These are phyloP conservation scores for Ceratocystis alfenasii DNA, from an alignment of 2,329 filamentous ascomycete species.

Conservation along the genomic window DNA sequence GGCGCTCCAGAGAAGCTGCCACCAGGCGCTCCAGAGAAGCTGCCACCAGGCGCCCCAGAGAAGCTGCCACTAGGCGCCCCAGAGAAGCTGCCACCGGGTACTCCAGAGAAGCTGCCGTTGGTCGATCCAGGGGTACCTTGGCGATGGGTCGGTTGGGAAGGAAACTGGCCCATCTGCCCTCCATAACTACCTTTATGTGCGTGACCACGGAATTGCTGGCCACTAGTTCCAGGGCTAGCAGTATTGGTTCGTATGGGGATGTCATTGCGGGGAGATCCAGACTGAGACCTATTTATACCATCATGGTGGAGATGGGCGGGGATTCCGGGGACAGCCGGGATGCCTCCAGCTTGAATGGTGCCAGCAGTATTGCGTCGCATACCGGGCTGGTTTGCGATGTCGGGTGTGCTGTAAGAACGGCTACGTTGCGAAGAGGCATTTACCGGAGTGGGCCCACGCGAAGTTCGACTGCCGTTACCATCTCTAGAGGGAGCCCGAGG, in stretches of 20 bases:
- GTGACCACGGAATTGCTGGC: slow-evolving; percentile 41
- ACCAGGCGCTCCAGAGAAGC: slow-evolving; percentile 28
- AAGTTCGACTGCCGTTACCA: slow-evolving; percentile 38
- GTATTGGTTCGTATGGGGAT: slow-evolving; percentile 57
- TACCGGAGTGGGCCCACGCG: slow-evolving; percentile 54
- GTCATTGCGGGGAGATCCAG: slow-evolving; percentile 61
- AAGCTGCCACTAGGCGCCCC: slow-evolving; percentile 28
- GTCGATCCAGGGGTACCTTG: slow-evolving; percentile 36
- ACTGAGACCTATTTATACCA: slow-evolving; percentile 65
- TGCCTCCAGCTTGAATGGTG: slow-evolving; percentile 43
- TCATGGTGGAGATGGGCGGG: slow-evolving; percentile 55
- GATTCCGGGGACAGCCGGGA: slow-evolving; percentile 65
- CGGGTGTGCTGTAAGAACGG: slow-evolving; percentile 87
- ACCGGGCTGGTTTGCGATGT: slow-evolving; percentile 61
- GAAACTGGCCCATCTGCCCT: slow-evolving; percentile 45
- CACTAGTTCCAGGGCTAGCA: slow-evolving; percentile 57
- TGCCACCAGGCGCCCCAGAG: neutral
- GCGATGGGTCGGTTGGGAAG: slow-evolving; percentile 41
- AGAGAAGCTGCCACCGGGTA: slow-evolving; percentile 28
- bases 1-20: slow-evolving; percentile 28
- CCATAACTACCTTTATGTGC: slow-evolving; percentile 39
- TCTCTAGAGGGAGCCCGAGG: slow-evolving; percentile 70
- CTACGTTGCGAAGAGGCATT: slow-evolving; percentile 63
- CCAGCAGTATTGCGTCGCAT: slow-evolving; percentile 37
- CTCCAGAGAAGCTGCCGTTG: slow-evolving; percentile 30